These are phyloP conservation scores for Achlya hypogyna DNA, from an alignment of 352 stramenopile species.

Conservation along the genomic window DNA sequence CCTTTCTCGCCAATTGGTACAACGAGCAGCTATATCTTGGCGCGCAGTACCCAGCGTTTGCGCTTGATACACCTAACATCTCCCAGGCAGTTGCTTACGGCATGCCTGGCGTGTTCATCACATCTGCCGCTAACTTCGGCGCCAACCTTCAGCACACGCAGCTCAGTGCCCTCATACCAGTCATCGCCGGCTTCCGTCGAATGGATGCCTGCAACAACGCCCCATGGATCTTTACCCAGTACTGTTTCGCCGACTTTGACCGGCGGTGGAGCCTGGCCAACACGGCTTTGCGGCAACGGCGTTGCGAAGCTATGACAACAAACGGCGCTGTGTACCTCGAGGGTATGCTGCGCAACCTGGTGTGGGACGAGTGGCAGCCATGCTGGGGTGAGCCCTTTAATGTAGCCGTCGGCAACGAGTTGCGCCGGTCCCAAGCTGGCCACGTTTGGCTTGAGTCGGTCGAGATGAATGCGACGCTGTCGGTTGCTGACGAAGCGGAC, in stretches of 20 bases:
- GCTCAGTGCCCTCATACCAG: background rate
- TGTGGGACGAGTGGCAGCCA: background rate
- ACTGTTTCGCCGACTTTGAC: background rate
- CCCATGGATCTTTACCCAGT: background rate
- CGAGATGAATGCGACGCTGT: background rate
- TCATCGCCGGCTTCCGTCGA: background rate
- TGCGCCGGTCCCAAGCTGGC: background rate
- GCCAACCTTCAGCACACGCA: background rate
- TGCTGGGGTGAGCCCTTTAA: background rate
- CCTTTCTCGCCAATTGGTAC: slow-evolving; percentile 6
- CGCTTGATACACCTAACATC: background rate
- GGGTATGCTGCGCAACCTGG: background rate
- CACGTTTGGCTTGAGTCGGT: background rate
- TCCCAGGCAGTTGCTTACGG: background rate
- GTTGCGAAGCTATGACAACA: background rate
- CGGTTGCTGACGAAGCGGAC: background rate
- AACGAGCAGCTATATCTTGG: background rate
- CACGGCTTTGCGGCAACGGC: background rate
- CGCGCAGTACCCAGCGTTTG: background rate
- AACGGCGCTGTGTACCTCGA: background rate
- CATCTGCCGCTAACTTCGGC: background rate
- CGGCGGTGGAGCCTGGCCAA: background rate
- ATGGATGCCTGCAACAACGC: background rate
- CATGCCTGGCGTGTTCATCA: background rate
- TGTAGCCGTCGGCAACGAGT: background rate